These are phyloP conservation scores for Helicocarpus griseus DNA, from an alignment of 2,329 filamentous ascomycete species.

Conservation along the genomic window DNA sequence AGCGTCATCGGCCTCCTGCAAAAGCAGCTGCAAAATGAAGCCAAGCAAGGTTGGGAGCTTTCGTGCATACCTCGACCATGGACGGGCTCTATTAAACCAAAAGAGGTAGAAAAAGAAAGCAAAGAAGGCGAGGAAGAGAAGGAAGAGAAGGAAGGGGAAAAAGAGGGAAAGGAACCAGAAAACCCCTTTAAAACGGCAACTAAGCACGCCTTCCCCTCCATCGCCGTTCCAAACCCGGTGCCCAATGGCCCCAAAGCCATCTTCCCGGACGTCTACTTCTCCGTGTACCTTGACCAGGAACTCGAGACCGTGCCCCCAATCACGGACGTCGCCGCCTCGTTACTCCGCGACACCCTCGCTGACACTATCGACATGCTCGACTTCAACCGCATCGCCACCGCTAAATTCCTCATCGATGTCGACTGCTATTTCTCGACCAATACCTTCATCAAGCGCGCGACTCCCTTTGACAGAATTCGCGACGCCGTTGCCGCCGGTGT, in stretches of 20 bases:
- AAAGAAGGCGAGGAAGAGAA: conserved; percentile 32
- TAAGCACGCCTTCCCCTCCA: conserved; percentile 69
- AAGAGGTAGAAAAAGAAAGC: conserved; percentile 36
- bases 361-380: conserved; percentile 93
- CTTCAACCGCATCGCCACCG: conserved; percentile 80
- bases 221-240: conserved; percentile 67
- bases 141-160: conserved; percentile 22
- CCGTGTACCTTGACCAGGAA: conserved; percentile 80
- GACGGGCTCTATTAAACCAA: conserved; percentile 25
- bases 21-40: conserved; percentile 72
- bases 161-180: conserved; percentile 37
- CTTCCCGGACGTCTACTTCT: conserved; percentile 90
- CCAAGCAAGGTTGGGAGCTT: conserved; percentile 64
- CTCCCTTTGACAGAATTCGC: conserved; percentile 79
- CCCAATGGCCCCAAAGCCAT: conserved; percentile 63
- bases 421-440: conserved; percentile 87
- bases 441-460: conserved; percentile 89
- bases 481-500: conserved; percentile 39
- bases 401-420: conserved; percentile 83
- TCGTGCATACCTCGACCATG: conserved; percentile 51
- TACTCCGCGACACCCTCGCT: conserved; percentile 75
- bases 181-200: conserved; percentile 48
- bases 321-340: conserved; percentile 64
- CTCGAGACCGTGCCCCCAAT: conserved; percentile 77
- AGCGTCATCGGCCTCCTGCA: conserved; percentile 76